phyloP scores from a whole-genome alignment of 768 basidiomycete genomes.

The Termitomyces sp. region DNA sequence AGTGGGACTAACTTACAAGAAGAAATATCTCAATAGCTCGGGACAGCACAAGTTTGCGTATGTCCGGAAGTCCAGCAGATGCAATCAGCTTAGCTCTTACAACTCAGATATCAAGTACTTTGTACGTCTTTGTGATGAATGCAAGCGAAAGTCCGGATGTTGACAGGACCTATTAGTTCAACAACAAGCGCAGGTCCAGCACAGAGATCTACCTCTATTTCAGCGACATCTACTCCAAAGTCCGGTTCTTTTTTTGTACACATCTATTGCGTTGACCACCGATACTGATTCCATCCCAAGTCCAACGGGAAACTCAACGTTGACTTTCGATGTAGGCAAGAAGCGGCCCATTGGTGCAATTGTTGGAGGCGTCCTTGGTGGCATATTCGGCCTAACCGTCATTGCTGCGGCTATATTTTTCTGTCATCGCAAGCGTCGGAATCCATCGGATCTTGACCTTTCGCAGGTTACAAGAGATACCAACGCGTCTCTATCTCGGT shows the following conservation, averaged over 20 bases:
- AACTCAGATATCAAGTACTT: neutral
- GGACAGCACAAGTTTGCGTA: too few species aligned
- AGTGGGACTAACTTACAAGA: too few species aligned
- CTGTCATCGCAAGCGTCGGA: neutral
- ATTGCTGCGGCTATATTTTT: neutral
- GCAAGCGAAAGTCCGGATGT: neutral
- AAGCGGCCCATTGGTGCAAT: neutral
- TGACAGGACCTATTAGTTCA: too few species aligned
- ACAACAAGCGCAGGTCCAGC: too few species aligned
- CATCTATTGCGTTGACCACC: neutral
- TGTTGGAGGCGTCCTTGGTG: constrained; percentile 4
- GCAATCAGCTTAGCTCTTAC: too few species aligned
- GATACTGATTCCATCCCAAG: neutral
- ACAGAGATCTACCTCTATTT: too few species aligned
- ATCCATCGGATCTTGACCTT: neutral
- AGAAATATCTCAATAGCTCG: too few species aligned
- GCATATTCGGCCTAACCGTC: neutral
- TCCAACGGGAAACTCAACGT: neutral
- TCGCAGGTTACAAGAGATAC: neutral
- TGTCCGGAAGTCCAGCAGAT: too few species aligned
- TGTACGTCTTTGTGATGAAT: neutral
- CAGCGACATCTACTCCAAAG: too few species aligned
- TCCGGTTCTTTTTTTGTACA: neutral
- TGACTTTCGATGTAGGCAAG: neutral
- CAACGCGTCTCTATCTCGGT: neutral